Evolutionary conservation across 768 basidiomycete species (phyloP).

Genomic region (Stropharia rugosoannulata): DNA sequence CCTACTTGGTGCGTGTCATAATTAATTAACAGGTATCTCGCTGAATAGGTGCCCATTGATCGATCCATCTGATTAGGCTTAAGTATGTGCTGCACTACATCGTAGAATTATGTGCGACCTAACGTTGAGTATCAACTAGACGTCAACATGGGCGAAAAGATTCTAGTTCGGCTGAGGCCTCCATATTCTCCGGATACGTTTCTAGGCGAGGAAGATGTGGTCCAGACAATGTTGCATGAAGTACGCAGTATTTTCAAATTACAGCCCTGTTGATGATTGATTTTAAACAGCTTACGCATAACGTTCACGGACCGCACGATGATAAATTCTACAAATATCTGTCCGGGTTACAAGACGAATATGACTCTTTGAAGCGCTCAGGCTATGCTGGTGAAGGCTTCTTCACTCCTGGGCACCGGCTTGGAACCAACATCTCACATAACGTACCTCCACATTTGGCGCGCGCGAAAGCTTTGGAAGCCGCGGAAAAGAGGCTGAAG

Average conservation of each 20-base stretch:
- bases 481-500: conserved; percentile 72
- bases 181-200: conserved; percentile 67
- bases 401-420: conserved; percentile 65
- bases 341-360: conserved; percentile 78
- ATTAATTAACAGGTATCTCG: conserved; percentile 2
- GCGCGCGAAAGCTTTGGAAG: conserved; percentile 66
- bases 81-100: conserved; percentile 24
- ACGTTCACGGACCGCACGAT: conserved; percentile 88
- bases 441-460: conserved; percentile 67
- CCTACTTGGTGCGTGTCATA: conserved; percentile 59
- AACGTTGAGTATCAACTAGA: conserved; percentile 38
- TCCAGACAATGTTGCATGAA: conserved; percentile 91
- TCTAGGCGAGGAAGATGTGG: conserved; percentile 69
- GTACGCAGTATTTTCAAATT: conserved; percentile 32
- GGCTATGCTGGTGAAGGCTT: conserved; percentile 95
- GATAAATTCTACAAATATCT: conserved; percentile 79
- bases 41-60: background rate
- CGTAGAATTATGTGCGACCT: conserved; percentile 7
- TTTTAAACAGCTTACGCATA: conserved; percentile 72
- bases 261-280: background rate
- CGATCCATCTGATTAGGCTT: conserved; percentile 24
- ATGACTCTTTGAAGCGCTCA: conserved; percentile 69
- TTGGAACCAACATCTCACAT: conserved; percentile 71
- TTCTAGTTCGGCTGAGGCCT: conserved; percentile 80
- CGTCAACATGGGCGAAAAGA: conserved; percentile 78